A percentile compares a stretch with the other conserved stretches of the same genome.
These are phyloP conservation scores for Colletotrichum simmondsii DNA, from an alignment of 2,329 filamentous ascomycete genomes.

Conservation along the genomic window DNA sequence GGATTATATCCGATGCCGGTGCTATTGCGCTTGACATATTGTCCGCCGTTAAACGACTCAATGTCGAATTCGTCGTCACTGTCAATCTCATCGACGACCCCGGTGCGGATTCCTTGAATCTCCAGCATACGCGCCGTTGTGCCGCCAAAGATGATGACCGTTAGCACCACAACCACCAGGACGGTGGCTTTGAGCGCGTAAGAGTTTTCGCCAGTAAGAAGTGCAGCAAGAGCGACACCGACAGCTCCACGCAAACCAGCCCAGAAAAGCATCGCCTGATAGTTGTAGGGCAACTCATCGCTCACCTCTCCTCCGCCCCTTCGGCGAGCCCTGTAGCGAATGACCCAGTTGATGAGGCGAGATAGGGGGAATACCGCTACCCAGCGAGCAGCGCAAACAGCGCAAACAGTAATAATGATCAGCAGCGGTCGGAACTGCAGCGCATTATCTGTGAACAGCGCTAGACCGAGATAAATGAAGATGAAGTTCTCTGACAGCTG, in stretches of 20 bases:
- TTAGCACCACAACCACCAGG: constrained; percentile 95
- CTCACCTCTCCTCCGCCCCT: constrained; percentile 74
- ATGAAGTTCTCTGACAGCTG: constrained; percentile 99
- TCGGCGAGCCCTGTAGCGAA: constrained; percentile 83
- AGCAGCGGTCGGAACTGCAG: constrained; percentile 94
- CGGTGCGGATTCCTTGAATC: constrained; percentile 94
- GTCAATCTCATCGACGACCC: constrained; percentile 96
- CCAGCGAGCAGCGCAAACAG: constrained; percentile 93
- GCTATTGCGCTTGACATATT: constrained; percentile 84
- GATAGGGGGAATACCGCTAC: constrained; percentile 95
- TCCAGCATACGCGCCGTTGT: constrained; percentile 98
- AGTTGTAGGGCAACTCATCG: constrained; percentile 92
- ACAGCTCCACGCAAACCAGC: constrained; percentile 95
- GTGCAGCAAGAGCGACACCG: constrained; percentile 91
- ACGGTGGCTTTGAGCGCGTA: constrained; percentile 91
- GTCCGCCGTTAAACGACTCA: constrained; percentile 76
- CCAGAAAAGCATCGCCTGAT: constrained; percentile 99
- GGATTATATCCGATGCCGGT: constrained; percentile 82
- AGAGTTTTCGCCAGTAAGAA: constrained; percentile 83
- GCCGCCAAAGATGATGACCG: constrained; percentile 98
- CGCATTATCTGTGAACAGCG: constrained; percentile 90
- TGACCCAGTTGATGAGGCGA: constrained; percentile 89
- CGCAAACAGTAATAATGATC: constrained; percentile 90
- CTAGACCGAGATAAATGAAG: constrained; percentile 97
- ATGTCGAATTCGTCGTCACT: constrained; percentile 99